Conservation (phyloP, 768 basidiomycete species). For the Russula virescens region DNA sequence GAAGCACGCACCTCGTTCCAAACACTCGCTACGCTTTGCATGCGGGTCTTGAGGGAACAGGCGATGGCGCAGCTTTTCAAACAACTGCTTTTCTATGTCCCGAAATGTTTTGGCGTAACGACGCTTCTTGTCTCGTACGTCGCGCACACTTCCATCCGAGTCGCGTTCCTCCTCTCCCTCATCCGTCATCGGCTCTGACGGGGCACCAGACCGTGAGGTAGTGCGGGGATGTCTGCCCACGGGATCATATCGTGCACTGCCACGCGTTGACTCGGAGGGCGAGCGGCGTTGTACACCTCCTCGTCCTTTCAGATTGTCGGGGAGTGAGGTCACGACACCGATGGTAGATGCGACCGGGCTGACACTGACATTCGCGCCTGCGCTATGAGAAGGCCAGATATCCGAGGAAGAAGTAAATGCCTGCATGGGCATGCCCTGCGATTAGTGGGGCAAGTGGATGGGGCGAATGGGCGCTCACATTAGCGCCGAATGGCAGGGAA, state of each 20-base stretch:
- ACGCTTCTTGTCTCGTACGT: slow-evolving; percentile 21
- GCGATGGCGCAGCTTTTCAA: slow-evolving; percentile 20
- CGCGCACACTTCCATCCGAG: slow-evolving; percentile 19
- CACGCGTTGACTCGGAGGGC: slow-evolving; percentile 12
- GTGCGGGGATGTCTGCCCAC: slow-evolving; percentile 6
- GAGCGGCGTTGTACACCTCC: slow-evolving; percentile 9
- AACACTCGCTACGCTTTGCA: slow-evolving; percentile 20
- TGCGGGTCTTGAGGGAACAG: slow-evolving; percentile 21
- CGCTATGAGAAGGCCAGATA: slow-evolving; percentile 11
- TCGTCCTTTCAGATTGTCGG: slow-evolving; percentile 5
- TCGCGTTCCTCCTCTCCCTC: slow-evolving; percentile 24
- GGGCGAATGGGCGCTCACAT: slow-evolving; percentile 1
- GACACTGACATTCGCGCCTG: neutral
- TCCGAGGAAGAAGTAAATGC: slow-evolving; percentile 7
- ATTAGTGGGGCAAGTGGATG: neutral
- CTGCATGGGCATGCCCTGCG: neutral
- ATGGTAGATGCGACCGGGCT: slow-evolving; percentile 1
- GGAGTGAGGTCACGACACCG: neutral
- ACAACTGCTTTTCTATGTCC: slow-evolving; percentile 19
- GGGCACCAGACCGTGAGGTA: neutral
- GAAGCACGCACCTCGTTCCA: slow-evolving; percentile 18
- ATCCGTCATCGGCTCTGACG: slow-evolving; percentile 12
- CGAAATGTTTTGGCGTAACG: slow-evolving; percentile 21
- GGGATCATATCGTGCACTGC: slow-evolving; percentile 12
- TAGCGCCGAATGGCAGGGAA: neutral